Percentiles rank a stretch among this genome's conserved stretches.
These are phyloP conservation scores for Pharus latifolius DNA, from an alignment of 176 grass and related monocot species.

Conservation along the genomic window DNA sequence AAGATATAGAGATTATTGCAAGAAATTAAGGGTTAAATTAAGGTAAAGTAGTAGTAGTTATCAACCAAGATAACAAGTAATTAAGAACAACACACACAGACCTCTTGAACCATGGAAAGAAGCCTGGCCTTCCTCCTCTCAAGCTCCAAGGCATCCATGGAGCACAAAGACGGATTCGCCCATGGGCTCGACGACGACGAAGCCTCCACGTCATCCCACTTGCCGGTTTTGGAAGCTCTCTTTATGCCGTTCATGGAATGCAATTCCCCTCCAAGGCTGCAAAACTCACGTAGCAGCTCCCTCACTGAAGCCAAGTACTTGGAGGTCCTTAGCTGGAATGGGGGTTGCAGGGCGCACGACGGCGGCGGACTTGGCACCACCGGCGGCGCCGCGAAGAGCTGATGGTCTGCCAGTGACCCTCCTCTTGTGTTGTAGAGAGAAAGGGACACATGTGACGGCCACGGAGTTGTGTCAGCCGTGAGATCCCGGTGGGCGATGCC, in stretches of 20 bases:
- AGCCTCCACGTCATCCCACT: constrained; percentile 25
- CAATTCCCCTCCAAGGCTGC: constrained; percentile 23
- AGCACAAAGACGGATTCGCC: constrained; percentile 22
- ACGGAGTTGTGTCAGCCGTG: neutral
- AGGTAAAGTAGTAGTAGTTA: neutral
- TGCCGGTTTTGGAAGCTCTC: neutral
- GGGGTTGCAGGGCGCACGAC: neutral
- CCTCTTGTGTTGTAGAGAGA: neutral
- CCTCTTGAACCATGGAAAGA: constrained; percentile 61
- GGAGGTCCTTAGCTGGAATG: constrained; percentile 35
- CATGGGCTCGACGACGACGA: constrained; percentile 6
- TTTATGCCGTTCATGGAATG: neutral
- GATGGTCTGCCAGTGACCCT: neutral
- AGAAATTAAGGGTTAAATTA: too few species aligned
- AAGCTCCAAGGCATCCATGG: constrained; percentile 50
- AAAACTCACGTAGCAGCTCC: constrained; percentile 48
- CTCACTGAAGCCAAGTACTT: constrained; percentile 26
- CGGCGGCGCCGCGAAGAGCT: neutral
- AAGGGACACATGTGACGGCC: neutral
- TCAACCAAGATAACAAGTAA: neutral
- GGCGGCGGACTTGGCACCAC: neutral
- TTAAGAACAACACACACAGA: too few species aligned
- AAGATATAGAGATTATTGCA: neutral
- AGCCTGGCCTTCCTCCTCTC: constrained; percentile 48
- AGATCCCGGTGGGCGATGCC: neutral